Evolutionary conservation across 805 yeast genomes (phyloP), one percentile per base, ranked within the genome.

Genomic region (Ogataea populi-albae): DNA sequence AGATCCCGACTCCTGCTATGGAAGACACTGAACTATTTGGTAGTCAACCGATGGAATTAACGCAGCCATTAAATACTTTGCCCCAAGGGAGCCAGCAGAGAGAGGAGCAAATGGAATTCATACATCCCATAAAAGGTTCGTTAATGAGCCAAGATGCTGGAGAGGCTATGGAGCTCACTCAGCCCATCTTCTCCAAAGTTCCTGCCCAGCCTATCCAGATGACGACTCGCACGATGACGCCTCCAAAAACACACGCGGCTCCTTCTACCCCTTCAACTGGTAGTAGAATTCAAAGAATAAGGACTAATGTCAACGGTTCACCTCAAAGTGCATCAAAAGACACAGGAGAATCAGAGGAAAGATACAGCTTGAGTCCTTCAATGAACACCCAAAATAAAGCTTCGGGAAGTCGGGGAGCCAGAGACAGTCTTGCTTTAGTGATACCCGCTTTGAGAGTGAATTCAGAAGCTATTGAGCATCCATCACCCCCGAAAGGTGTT

Each of bases 231-330:
- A n/a, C n/a, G n/a, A n/a, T 36, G 5, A 43, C 43, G 8, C 50
- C 49, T 4, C 33, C 37, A 20, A 25, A 35, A 21, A 18, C 34
- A 11, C 30, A 25, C 11, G 4, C 33, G 8, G 24, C 20, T 11
- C 14, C 24, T 1, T 12, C 42, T 3, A 42, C 47, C 12, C 52
- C 54, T 10, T 32, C 44, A 6, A 46, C 54, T 3, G 38, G 47
- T 12, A 37, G 44, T 2, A 28, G 38, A 21, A 24, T 41, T 5
- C 50, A 47, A 25, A 49, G 38, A 28, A 46, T 43, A 4, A 42
- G 50, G 7, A 43, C 54, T 2, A 45, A 37, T 22, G 39, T 36
- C 23, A 40, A 37, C 15, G 54, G 52, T 0, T 49, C 54, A 2
- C 52, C 54, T 3, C 52, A 47, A 27, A 37, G 46, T 22, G 43